phyloP scores from a whole-genome alignment of 441 rosid species.

The Eutrema salsugineum region DNA sequence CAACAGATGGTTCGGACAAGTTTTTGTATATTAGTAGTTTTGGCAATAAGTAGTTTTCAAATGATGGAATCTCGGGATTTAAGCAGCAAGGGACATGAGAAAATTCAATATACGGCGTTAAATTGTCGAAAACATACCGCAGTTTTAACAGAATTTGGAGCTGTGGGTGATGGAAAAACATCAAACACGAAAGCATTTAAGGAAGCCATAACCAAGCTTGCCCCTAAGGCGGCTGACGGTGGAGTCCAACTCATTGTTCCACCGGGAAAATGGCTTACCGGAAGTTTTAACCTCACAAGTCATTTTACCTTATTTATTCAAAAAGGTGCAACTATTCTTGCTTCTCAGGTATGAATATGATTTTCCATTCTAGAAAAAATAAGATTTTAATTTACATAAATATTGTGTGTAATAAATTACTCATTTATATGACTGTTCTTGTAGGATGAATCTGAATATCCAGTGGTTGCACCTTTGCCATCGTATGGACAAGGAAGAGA shows the following conservation, averaged over 20 bases:
- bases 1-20: conserved; percentile 19
- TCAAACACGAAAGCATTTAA: conserved; percentile 58
- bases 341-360: conserved; percentile 47
- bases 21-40: conserved; percentile 19
- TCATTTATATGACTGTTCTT: neutral
- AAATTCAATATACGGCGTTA: conserved; percentile 28
- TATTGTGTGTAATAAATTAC: neutral
- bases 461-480: conserved; percentile 58
- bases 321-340: conserved; percentile 56
- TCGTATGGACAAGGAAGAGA: conserved; percentile 63
- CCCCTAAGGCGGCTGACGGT: conserved; percentile 43
- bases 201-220: conserved; percentile 52
- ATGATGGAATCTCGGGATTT: conserved; percentile 3
- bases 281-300: conserved; percentile 61
- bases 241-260: conserved; percentile 60
- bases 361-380: neutral
- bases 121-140: conserved; percentile 58
- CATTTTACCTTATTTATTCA: conserved; percentile 65
- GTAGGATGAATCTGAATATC: conserved; percentile 53
- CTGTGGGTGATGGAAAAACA: conserved; percentile 62
- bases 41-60: conserved; percentile 15
- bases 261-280: conserved; percentile 64
- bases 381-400: neutral
- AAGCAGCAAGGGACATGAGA: neutral
- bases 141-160: conserved; percentile 59